Base-by-base conservation (phyloP, 2,329 filamentous ascomycete genomes). In the Ceratocystis papillata region DNA sequence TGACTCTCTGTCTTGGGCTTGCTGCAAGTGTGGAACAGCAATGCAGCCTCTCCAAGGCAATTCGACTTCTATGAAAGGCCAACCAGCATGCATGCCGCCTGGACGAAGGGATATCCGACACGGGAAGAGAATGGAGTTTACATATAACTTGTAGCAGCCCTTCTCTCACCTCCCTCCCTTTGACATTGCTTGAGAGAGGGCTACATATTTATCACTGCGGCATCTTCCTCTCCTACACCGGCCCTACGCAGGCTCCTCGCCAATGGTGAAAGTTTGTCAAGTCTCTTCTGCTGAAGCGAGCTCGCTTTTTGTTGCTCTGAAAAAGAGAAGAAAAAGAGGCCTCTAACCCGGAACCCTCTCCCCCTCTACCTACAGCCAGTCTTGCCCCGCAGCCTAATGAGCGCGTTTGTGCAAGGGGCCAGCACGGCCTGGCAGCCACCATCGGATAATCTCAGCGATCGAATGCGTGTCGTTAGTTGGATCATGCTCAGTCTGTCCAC, bases 381-480 rank as follows among this genome's bases (percentile, higher is more conserved):
- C 30, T 17, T 25, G 6, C 28, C 17, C 53, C 53, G 10, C 22
- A 3, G 7, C n/a, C 17, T 37, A n/a, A 68, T 68, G 67, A 65
- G 67, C 37, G 67, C 60, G 28, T 68, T 65, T 20, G 44, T 50
- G 8, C 48, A 65, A 45, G 67, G 67, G 25, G 30, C 60, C 17
- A 44, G 3, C 17, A 30, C 7, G 22, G n/a, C 48, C 25, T 30
- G 50, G 3, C 50, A 60, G 5, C 60, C 63, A 5, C 55, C 50
- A 28, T 57, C 63, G 3, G 63, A 68, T 33, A 63, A 70, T 53
- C 67, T 69, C n/a, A 63, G 65, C 45, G 62, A 64, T 20, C 53
- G 53, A 12, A 67, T 69, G 64, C 57, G 68, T 8, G 41, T 67
- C n/a, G 65, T 69, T 12, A 67, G 70, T 53, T 72, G 70, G 71